phyloP scores from a whole-genome alignment of 75 land plant genomes.

The Cryptomeria japonica region DNA sequence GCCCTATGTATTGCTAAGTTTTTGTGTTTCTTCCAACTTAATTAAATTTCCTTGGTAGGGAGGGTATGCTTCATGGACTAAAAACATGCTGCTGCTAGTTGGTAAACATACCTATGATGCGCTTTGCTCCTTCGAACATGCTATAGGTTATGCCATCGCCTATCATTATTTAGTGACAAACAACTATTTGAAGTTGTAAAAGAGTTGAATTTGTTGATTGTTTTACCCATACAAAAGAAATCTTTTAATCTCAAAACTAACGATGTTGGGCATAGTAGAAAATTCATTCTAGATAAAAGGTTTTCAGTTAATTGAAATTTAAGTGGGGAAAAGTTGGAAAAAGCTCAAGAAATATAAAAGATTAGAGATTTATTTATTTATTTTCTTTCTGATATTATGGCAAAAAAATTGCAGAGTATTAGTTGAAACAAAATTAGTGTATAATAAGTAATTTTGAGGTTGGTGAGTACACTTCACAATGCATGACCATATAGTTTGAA shows the following conservation, averaged over 20 bases:
- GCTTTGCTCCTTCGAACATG: not conserved
- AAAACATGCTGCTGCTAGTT: not conserved
- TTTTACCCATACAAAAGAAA: not conserved
- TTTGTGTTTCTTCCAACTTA: not conserved
- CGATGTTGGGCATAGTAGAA: not conserved
- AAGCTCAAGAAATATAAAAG: no score
- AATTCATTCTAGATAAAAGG: not conserved
- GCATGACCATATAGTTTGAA: no score
- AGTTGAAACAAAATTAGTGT: no score
- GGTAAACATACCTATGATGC: not conserved
- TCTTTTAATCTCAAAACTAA: not conserved
- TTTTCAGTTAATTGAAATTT: no score
- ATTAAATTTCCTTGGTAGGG: not conserved
- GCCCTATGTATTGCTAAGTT: not conserved
- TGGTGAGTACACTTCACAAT: no score
- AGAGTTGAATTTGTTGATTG: not conserved
- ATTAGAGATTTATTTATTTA: no score
- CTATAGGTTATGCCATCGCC: not conserved
- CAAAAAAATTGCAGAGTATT: no score
- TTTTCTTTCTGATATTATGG: no score
- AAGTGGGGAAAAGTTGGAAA: no score
- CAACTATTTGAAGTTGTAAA: not conserved
- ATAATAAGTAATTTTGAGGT: no score
- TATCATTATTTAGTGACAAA: not conserved
- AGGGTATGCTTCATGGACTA: not conserved